Evolutionary conservation across 2,329 filamentous ascomycete species (phyloP), one percentile per base, ranked within the genome.

Genomic region (Plectosphaerella plurivora): DNA sequence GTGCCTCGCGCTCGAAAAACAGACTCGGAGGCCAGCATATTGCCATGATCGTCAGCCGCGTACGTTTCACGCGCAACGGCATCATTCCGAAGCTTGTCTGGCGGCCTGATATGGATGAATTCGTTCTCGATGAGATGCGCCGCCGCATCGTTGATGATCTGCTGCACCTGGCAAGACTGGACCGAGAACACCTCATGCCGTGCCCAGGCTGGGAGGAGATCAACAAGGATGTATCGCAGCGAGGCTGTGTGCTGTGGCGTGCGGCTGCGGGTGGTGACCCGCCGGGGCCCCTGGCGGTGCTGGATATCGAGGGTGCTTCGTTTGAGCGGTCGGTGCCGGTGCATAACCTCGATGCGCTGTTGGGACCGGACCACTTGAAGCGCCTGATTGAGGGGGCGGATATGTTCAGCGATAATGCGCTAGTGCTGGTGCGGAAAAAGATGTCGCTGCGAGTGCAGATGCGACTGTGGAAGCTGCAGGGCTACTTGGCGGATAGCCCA

Each of bases 401-500:
- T 7, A 9, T 57, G 9, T 59, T 58, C 35, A 47, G 35, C 10
- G 51, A 55, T 3, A 68, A 68, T 3, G 41, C 51, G 20, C 53
- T 77, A 18, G 69, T 75, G 50, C 66, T 82, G 54, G 59, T 82
- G 51, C 44, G 51, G 14, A 66, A 61, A 47, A 60, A 63, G 37
- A 62, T 69, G 66, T 55, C 69, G 66, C 61, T 71, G 20, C 63
- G 70, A 14, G 47, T 82, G 45, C 78, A 82, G 63, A 52, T 74
- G 51, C 68, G 74, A 50, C 68, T 86, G 8, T 86, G 82, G 82
- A 78, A 75, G 55, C 62, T 86, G 9, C 78, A 85, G 55, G 81
- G 80, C 1, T 86, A 81, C 58, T 46, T 82, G 35, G 55, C 52
- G 9, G 50, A 56, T 33, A 33, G 28, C 28, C 8, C 4, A 12